Evolutionary conservation across 305 asterid species (phyloP).

Genomic region (Fraxinus nigra): DNA sequence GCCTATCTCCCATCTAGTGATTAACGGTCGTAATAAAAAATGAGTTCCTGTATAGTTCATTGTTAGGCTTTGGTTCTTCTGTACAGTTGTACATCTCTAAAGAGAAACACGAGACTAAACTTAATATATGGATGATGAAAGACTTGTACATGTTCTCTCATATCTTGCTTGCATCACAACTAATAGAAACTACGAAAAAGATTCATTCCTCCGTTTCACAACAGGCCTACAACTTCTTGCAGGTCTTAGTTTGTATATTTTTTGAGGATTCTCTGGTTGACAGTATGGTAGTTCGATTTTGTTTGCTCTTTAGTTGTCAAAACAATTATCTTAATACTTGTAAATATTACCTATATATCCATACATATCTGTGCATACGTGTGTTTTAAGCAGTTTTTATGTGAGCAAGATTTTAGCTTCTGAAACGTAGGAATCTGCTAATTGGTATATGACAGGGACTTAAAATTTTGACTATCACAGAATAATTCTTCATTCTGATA

Average conservation of each 20-base stretch:
- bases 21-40: not conserved
- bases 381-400: not conserved
- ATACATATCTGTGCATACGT: not conserved
- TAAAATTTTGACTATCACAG: not conserved
- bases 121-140: not conserved
- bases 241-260: not conserved
- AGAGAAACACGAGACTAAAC: not conserved
- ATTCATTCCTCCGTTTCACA: not conserved
- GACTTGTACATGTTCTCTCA: not conserved
- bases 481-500: not conserved
- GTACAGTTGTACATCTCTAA: not conserved
- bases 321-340: not conserved
- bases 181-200: not conserved
- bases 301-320: not conserved
- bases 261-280: not conserved
- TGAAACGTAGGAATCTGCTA: not conserved
- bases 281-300: not conserved
- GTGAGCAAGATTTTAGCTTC: not conserved
- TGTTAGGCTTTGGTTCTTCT: not conserved
- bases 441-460: not conserved
- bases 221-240: not conserved
- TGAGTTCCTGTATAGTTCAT: not conserved
- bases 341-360: not conserved
- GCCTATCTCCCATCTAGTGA: not conserved
- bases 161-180: not conserved